These are phyloP conservation scores for Medicago arabica DNA, from an alignment of 306 rosid species.

Conservation along the genomic window DNA sequence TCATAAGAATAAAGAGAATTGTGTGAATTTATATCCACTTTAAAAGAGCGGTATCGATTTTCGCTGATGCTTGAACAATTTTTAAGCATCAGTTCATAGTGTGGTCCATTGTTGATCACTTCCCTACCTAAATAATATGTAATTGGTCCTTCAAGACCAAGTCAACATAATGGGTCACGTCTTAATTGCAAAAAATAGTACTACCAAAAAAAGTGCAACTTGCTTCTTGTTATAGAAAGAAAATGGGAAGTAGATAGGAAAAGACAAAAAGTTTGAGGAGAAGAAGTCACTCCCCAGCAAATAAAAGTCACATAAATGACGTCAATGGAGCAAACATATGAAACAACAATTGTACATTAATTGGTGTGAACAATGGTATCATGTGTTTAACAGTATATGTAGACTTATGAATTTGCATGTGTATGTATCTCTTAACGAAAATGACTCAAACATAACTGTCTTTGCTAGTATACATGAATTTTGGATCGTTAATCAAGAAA, in stretches of 20 bases:
- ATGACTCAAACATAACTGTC: neutral
- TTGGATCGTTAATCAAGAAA: neutral
- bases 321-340: neutral
- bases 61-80: neutral
- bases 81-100: neutral
- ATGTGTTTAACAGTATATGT: neutral
- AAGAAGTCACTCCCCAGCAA: neutral
- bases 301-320: slow-evolving; percentile 21
- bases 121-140: neutral
- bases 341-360: neutral
- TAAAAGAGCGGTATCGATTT: too few relatives aligned
- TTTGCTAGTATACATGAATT: neutral
- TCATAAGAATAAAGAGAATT: neutral
- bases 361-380: neutral
- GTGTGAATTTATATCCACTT: too few relatives aligned
- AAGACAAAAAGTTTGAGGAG: slow-evolving; percentile 14
- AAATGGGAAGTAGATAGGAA: neutral
- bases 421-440: neutral
- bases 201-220: slow-evolving; percentile 4
- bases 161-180: slow-evolving; percentile 28
- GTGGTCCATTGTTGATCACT: neutral
- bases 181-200: neutral
- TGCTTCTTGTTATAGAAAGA: neutral
- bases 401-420: slow-evolving; percentile 7
- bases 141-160: slow-evolving; percentile 9